Base-by-base conservation (phyloP, 1,284 basidiomycete genomes). In the Phenoliferia sp. region DNA sequence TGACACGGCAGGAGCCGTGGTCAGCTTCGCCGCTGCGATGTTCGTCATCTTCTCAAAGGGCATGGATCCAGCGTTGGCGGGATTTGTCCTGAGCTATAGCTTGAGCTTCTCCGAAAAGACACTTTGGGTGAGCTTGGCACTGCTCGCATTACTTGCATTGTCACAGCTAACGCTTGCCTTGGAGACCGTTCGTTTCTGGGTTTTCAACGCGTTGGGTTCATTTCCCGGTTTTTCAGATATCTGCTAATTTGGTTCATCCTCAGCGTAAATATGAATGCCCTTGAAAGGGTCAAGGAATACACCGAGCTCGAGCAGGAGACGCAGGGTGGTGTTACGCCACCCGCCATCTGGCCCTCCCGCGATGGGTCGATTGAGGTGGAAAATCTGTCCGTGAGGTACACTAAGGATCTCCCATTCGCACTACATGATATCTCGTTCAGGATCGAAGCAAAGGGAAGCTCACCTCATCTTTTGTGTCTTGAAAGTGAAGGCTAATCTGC, bases 271-370 rank as follows among this genome's bases (percentile, higher is more conserved):
- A 52, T 52, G 48, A 52, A 52, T 26, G 6, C 48, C 22, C 48
- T 52, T 19, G 48, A 52, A 26, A 19, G 48, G 6, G 48, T 52
- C 9, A 52, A 22, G 48, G 48, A 52, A 6, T 52, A 82, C 69
- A 76, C 80, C 28, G 75, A 78, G 1, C 76, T 82, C 10, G 81
- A 81, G 4, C 82, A 84, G 67, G 83, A 84, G 66, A 79, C 80
- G 3, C 67, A 76, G 9, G 78, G 77, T 32, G 79, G 80, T 2
- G 69, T 78, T 22, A 79, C 80, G 44, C 83, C 83, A 16, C 83
- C 83, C 0, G 79, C 81, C 0, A 75, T 78, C 63, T 84, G 83
- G 84, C 84, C 84, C 0, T 74, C 78, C 0, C 72, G 75, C 9
- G 77, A 80, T 22, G 80, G 82, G 10, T 72, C 76, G 1, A 79